Conservation (phyloP, 192 early-diverging fungal genomes). For the Helicostylum pulchrum region DNA sequence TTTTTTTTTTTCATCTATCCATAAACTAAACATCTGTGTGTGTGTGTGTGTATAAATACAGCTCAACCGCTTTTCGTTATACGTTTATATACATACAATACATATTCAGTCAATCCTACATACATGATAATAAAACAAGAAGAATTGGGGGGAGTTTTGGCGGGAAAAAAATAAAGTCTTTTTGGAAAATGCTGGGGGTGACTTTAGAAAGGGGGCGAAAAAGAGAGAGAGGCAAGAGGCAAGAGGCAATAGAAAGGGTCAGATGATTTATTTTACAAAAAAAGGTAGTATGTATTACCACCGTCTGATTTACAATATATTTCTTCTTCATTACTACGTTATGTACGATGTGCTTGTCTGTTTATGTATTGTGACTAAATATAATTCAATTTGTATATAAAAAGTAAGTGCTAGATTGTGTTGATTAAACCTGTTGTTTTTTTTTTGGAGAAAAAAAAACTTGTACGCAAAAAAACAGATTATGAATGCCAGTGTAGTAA, state of each 20-base stretch:
- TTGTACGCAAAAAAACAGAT: slow-evolving; percentile 3
- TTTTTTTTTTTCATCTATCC: slow-evolving; percentile 26
- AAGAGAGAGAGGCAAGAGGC: background rate
- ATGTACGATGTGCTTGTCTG: slow-evolving; percentile 21
- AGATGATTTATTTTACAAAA: slow-evolving; percentile 1
- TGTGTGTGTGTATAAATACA: slow-evolving; percentile 8
- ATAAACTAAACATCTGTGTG: slow-evolving; percentile 17
- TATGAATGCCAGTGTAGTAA: too few relatives aligned
- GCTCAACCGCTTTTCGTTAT: slow-evolving; percentile 10
- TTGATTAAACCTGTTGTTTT: too few relatives aligned
- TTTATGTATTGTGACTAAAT: slow-evolving; percentile 11
- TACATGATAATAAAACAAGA: background rate
- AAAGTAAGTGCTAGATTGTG: too few relatives aligned
- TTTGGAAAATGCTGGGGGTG: slow-evolving; percentile 13
- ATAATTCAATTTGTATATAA: too few relatives aligned
- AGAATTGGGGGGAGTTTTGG: slow-evolving; percentile 7
- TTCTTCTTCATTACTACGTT: slow-evolving; percentile 27
- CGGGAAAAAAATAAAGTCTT: slow-evolving; percentile 7
- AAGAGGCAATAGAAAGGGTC: background rate
- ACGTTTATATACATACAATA: background rate
- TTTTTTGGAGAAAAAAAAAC: background rate
- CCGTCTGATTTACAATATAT: slow-evolving; percentile 19
- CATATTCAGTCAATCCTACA: background rate
- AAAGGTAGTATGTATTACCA: slow-evolving; percentile 6
- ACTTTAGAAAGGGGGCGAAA: background rate